These are phyloP conservation scores for Heliamphora pulchella DNA, from an alignment of 179 eudicot species.

Conservation along the genomic window DNA sequence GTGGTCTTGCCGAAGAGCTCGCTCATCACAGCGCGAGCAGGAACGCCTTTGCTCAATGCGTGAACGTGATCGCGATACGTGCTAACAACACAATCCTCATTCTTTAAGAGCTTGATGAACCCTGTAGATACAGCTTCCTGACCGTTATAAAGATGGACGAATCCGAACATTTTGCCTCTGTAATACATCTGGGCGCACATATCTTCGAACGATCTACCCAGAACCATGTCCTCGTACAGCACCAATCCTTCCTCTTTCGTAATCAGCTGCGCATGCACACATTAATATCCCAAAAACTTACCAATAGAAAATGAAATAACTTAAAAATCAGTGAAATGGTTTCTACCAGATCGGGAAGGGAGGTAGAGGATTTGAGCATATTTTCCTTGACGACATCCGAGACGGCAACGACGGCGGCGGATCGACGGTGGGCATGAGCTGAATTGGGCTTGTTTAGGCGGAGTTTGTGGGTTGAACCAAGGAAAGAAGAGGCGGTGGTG, in stretches of 20 bases:
- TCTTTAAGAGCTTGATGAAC: conserved; percentile 68
- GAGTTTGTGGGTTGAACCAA: conserved; percentile 41
- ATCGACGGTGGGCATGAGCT: conserved; percentile 21
- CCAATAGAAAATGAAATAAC: too few relatives aligned
- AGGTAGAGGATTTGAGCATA: conserved; percentile 30
- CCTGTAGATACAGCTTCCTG: conserved; percentile 88
- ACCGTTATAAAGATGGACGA: conserved; percentile 75
- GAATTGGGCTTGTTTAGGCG: conserved; percentile 14
- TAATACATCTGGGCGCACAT: conserved; percentile 94
- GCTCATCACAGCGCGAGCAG: conserved; percentile 70
- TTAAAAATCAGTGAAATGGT: not conserved
- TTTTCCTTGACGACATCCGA: conserved; percentile 53
- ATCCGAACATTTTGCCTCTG: conserved; percentile 84
- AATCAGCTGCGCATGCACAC: conserved; percentile 42
- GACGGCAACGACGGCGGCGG: conserved; percentile 32
- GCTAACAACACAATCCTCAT: conserved; percentile 56
- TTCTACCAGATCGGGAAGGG: conserved; percentile 49
- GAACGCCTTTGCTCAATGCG: conserved; percentile 80
- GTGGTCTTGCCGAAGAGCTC: conserved; percentile 87
- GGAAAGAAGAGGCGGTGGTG: conserved; percentile 29
- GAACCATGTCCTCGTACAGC: conserved; percentile 65
- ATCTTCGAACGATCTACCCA: conserved; percentile 75
- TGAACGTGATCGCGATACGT: conserved; percentile 89
- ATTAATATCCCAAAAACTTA: not conserved
- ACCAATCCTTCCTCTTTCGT: conserved; percentile 77